phyloP scores from a whole-genome alignment of 2,329 filamentous ascomycete genomes.

The Pseudogymnoascus sp. region DNA sequence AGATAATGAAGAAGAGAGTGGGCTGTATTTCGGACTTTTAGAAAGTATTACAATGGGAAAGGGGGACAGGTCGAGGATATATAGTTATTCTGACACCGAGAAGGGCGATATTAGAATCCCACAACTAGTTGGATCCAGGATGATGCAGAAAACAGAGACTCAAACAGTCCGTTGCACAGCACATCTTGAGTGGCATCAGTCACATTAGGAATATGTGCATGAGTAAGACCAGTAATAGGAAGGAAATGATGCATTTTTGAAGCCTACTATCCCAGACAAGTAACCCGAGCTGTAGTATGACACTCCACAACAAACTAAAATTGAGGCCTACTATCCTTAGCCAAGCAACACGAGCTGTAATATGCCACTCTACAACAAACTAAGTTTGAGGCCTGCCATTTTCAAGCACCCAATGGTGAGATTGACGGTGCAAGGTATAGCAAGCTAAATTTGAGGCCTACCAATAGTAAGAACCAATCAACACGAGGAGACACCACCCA shows the following conservation, averaged over 20 bases:
- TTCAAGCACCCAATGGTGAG: neutral
- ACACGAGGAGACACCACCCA: neutral
- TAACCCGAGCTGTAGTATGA: neutral
- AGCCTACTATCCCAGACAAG: neutral
- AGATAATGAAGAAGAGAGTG: neutral
- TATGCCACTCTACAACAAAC: neutral
- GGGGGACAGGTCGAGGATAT: neutral
- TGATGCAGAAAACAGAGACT: neutral
- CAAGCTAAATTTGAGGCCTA: conserved; percentile 3
- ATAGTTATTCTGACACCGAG: neutral
- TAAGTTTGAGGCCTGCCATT: neutral
- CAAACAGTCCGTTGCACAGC: neutral
- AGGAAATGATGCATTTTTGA: neutral
- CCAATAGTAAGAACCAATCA: neutral
- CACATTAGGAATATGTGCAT: neutral
- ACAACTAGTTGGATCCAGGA: neutral
- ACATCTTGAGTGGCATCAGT: neutral
- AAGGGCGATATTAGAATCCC: neutral
- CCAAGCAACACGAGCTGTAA: neutral
- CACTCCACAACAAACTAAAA: neutral
- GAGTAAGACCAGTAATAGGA: neutral
- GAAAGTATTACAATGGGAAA: neutral
- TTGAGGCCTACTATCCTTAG: neutral
- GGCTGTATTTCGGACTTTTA: neutral
- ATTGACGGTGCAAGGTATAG: neutral